Base-by-base conservation (phyloP, 495 filamentous ascomycete genomes). In the Penicillium soppii region DNA sequence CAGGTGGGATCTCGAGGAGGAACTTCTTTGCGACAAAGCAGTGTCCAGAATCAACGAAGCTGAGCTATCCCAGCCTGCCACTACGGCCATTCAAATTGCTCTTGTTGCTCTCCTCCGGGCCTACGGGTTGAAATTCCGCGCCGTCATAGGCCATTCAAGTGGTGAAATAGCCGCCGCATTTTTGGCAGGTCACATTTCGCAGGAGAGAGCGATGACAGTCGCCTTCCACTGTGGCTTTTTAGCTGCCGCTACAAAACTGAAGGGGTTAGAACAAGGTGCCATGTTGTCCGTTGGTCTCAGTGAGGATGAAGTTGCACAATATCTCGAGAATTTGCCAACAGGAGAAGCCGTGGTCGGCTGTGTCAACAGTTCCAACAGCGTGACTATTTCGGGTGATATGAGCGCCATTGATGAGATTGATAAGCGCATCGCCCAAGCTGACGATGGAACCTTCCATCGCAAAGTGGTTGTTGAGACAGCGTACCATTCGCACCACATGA, bases 81-180 rank as follows among this genome's bases (percentile, higher is more conserved):
- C 66, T 32, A 66, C 66, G 6, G 69, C 72, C 2, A 37, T 75
- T 1, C 72, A 75, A 35, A 47, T 75, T 16, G 64, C 66, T 0
- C 45, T 75, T n/a, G 63, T 67, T 1, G 56, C 62, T 7, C 58
- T 75, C 13, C 60, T 75, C 1, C 15, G 47, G 1, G 63, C 64
- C 0, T 75, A 64, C 64, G 61, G 54, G 1, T 53, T 75, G 30
- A 39, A 35, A 1, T 67, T 70, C 0, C 20, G 38, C 16, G 54
- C 66, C 0, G 69, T 74, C 4, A 58, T 59, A 2, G 66, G 72
- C 1, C 72, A 75, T 41, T 73, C 68, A 2, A 64, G 57, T 21
- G 71, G 70, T n/a, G 72, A 75, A 43, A 70, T 72, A 25, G 70
- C 66, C 1, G 72, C 72, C 10, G 70, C 70, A 12, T 36, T 16